Percentiles rank a stretch among this genome's conserved stretches.
These are phyloP conservation scores for Leonotis leonurus DNA, from an alignment of 257 asterid species.

Conservation along the genomic window DNA sequence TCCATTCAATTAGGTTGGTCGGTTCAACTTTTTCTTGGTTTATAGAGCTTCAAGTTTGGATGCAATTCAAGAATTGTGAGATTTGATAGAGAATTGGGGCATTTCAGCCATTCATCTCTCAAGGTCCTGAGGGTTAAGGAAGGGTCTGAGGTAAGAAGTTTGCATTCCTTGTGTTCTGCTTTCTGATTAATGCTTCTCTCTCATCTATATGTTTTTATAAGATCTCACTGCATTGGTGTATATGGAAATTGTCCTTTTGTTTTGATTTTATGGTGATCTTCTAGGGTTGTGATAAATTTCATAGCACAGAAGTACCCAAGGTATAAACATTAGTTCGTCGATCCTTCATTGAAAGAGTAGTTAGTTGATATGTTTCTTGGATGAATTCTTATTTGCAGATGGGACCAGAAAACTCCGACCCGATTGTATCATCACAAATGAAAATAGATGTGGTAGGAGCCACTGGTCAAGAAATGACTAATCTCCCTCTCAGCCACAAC, in stretches of 20 bases:
- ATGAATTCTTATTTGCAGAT: conserved; percentile 29
- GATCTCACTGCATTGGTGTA: not conserved
- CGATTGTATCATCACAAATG: conserved; percentile 21
- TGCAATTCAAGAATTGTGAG: conserved; percentile 3
- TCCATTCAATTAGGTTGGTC: not conserved
- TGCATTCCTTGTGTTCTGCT: not conserved
- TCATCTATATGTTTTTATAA: not conserved
- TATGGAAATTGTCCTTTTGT: not conserved
- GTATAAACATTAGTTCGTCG: not conserved
- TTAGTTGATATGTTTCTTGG: not conserved
- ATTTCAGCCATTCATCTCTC: conserved; percentile 5
- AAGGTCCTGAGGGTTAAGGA: conserved; percentile 3
- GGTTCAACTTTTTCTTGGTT: not conserved
- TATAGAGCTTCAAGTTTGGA: conserved; percentile 2
- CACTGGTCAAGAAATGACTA: conserved; percentile 16
- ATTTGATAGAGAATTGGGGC: not conserved
- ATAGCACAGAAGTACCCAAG: not conserved
- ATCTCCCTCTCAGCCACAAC: conserved; percentile 13
- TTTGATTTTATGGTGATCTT: not conserved
- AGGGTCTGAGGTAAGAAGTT: conserved; percentile 7
- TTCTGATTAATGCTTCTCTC: not conserved
- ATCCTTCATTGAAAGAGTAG: not conserved
- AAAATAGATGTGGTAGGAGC: conserved; percentile 17
- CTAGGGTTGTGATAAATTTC: not conserved
- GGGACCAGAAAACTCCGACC: conserved; percentile 29